Evolutionary conservation across 2,329 filamentous ascomycete species (phyloP).

Genomic region (Chaetothyriales sp.): DNA sequence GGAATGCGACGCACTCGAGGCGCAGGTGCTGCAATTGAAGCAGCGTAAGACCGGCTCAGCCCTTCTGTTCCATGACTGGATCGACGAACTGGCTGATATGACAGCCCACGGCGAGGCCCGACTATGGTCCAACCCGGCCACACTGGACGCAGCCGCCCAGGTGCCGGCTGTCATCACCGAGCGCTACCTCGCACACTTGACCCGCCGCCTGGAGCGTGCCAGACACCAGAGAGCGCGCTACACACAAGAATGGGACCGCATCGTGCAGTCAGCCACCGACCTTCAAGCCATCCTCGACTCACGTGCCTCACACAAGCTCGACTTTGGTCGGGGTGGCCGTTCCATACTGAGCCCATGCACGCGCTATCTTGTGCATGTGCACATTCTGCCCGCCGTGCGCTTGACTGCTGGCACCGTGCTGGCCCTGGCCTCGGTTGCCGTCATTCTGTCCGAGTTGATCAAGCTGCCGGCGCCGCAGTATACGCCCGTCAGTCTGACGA

Average conservation of each 20-base stretch:
- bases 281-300: constrained; percentile 76
- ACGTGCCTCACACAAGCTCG: constrained; percentile 61
- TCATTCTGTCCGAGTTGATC: constrained; percentile 88
- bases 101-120: constrained; percentile 51
- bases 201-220: constrained; percentile 64
- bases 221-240: constrained; percentile 73
- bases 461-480: constrained; percentile 64
- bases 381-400: constrained; percentile 54
- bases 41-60: constrained; percentile 67
- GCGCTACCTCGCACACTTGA: constrained; percentile 81
- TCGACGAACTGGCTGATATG: constrained; percentile 77
- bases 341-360: constrained; percentile 63
- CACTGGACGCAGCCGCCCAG: constrained; percentile 26
- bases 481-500: constrained; percentile 50
- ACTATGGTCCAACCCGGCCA: constrained; percentile 24
- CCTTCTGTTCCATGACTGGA: constrained; percentile 73
- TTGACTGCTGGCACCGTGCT: constrained; percentile 52
- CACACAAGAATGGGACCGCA: constrained; percentile 66
- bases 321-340: constrained; percentile 49
- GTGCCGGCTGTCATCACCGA: constrained; percentile 79
- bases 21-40: constrained; percentile 62
- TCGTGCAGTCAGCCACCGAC: constrained; percentile 59
- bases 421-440: constrained; percentile 58
- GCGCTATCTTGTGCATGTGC: constrained; percentile 62
- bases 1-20: constrained; percentile 65